Conservation (phyloP, 2,329 filamentous ascomycete species). For the Aspergillus neoniger region DNA sequence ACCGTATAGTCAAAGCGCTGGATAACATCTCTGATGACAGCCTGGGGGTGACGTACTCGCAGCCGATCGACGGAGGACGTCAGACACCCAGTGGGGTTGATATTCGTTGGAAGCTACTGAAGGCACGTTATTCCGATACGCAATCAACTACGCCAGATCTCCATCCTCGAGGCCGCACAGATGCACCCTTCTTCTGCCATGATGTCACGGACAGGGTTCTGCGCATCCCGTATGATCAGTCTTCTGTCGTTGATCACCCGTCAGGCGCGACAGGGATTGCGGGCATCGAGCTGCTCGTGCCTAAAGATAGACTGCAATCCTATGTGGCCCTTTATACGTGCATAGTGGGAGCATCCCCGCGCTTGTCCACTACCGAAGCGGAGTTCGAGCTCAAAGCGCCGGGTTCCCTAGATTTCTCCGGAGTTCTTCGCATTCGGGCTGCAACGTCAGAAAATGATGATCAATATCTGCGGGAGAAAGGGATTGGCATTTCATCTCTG, state of each 20-base stretch:
- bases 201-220: slow-evolving; percentile 15
- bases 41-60: slow-evolving; percentile 12
- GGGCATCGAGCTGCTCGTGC: slow-evolving; percentile 14
- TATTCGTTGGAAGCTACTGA: slow-evolving; percentile 15
- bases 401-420: slow-evolving; percentile 1
- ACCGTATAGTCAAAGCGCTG: slow-evolving; percentile 11
- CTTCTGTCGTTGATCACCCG: slow-evolving; percentile 9
- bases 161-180: slow-evolving; percentile 13
- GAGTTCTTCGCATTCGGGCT: slow-evolving; percentile 7
- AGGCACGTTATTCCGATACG: slow-evolving; percentile 1
- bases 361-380: not conserved
- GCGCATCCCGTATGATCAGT: slow-evolving; percentile 10
- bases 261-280: slow-evolving; percentile 13
- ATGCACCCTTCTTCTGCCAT: slow-evolving; percentile 20
- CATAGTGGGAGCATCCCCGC: slow-evolving; percentile 11
- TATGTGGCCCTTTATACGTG: slow-evolving; percentile 11
- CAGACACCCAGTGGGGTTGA: slow-evolving; percentile 9
- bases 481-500: slow-evolving; percentile 12
- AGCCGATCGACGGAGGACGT: slow-evolving; percentile 12
- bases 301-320: not conserved
- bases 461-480: slow-evolving; percentile 13
- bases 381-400: slow-evolving; percentile 12
- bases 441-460: slow-evolving; percentile 9
- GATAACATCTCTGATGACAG: not conserved
- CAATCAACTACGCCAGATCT: slow-evolving; percentile 5